A percentile compares a stretch with the other conserved stretches of the same genome.
Evolutionary conservation across 2,329 filamentous ascomycete genomes (phyloP).

Genomic region (Aspergillus nomiae): DNA sequence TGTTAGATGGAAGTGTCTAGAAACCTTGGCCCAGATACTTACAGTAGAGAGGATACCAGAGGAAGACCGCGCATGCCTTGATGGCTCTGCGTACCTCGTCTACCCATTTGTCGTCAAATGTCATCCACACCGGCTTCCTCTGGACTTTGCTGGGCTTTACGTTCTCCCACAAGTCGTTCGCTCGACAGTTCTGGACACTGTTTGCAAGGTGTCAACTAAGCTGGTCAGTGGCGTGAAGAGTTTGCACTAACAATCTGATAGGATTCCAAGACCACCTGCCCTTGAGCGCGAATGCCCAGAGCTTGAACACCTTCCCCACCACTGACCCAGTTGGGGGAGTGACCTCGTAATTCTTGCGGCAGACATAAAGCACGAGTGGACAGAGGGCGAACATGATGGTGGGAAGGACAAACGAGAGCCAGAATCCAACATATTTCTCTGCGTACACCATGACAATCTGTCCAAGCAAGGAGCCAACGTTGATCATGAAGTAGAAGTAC

Average conservation of each 20-base stretch:
- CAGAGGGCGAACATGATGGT: constrained; percentile 65
- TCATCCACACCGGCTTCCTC: constrained; percentile 54
- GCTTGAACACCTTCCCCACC: constrained; percentile 65
- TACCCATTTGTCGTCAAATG: constrained; percentile 79
- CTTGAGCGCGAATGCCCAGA: constrained; percentile 64
- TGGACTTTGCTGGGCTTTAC: constrained; percentile 25
- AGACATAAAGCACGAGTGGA: constrained; percentile 62
- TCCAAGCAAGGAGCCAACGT: constrained; percentile 63
- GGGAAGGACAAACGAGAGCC: constrained; percentile 60
- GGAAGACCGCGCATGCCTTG: constrained; percentile 68
- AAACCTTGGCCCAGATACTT: background rate
- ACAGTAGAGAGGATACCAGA: constrained; percentile 54
- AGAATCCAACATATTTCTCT: constrained; percentile 76
- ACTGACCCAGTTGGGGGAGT: constrained; percentile 73
- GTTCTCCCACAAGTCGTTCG: constrained; percentile 23
- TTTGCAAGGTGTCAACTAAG: background rate
- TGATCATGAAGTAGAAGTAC: constrained; percentile 73
- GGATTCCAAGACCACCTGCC: constrained; percentile 65
- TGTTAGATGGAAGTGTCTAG: background rate
- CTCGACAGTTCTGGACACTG: constrained; percentile 24
- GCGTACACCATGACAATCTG: constrained; percentile 71
- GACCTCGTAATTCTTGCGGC: constrained; percentile 64
- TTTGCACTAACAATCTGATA: constrained; percentile 35
- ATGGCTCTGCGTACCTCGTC: constrained; percentile 72
- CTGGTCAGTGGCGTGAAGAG: background rate